Percentiles rank a stretch among this genome's conserved stretches.
Conservation (phyloP, 148 eudicot genomes). For the Rhododendron kiyosumense region DNA sequence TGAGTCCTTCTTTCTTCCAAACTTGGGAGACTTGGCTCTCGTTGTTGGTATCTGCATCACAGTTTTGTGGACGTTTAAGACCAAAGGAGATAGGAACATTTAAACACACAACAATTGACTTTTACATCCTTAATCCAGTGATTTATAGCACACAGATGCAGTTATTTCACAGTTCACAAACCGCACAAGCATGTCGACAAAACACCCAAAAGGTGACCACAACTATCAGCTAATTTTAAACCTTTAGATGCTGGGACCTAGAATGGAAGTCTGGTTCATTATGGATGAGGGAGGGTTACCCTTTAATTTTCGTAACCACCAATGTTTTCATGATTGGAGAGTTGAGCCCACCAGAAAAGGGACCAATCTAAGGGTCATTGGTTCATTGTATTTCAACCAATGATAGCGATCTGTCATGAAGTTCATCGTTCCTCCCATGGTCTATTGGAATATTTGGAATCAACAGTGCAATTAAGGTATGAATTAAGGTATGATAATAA, state of each 20-base stretch:
- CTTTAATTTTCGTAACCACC: not conserved
- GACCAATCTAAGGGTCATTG: not conserved
- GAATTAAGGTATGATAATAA: not conserved
- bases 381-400: not conserved
- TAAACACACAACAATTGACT: not conserved
- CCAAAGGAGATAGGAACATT: not conserved
- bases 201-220: not conserved
- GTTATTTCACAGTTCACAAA: not conserved
- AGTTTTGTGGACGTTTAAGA: not conserved
- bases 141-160: not conserved
- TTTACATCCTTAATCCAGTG: not conserved
- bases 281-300: not conserved
- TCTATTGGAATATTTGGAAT: not conserved
- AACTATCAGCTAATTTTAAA: not conserved
- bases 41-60: slow-evolving; percentile 66
- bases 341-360: not conserved
- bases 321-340: not conserved
- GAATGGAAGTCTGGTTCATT: not conserved
- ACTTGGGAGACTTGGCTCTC: slow-evolving; percentile 79
- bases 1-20: slow-evolving; percentile 68
- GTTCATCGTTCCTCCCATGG: not conserved
- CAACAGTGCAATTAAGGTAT: not conserved
- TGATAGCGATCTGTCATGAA: not conserved
- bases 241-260: not conserved
- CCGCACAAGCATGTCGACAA: not conserved